Percentiles rank a stretch among this genome's conserved stretches.
Conservation (phyloP, 441 rosid genomes). For the Jatropha multifida region DNA sequence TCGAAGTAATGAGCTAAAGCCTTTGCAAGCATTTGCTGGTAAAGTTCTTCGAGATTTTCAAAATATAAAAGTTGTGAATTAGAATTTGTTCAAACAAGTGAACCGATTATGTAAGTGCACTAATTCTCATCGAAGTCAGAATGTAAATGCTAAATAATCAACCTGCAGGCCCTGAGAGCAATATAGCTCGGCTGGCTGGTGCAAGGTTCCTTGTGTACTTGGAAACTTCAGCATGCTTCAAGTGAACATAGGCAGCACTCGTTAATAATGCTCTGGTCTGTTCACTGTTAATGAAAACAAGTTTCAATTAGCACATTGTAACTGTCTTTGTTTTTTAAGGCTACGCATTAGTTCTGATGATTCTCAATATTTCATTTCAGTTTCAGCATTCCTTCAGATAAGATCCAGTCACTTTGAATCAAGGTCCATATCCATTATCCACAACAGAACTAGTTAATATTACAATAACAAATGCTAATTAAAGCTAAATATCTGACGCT, state of each 20-base stretch:
- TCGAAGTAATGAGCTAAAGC: conserved; percentile 92
- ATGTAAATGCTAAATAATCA: conserved; percentile 14
- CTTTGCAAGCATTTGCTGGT: conserved; percentile 94
- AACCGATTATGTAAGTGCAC: background rate
- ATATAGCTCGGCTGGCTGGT: conserved; percentile 79
- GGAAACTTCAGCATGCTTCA: conserved; percentile 86
- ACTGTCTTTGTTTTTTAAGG: background rate
- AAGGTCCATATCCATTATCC: background rate
- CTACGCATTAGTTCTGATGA: background rate
- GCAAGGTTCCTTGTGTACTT: conserved; percentile 70
- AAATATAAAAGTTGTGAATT: conserved; percentile 1
- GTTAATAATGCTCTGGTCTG: conserved; percentile 75
- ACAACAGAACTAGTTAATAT: too few species aligned
- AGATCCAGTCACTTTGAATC: background rate
- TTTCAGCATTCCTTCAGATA: background rate
- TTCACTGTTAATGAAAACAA: conserved; percentile 50
- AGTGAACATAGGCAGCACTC: conserved; percentile 88
- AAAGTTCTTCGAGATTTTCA: conserved; percentile 51
- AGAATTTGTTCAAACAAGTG: background rate
- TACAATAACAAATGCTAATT: too few species aligned
- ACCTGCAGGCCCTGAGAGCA: conserved; percentile 97
- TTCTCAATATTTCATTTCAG: background rate
- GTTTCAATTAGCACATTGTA: background rate
- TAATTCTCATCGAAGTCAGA: background rate
- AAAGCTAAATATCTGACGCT: too few species aligned